Base-by-base conservation (phyloP, 225 moss, liverwort and hornwort genomes). In the Pseudoscleropodium purum region DNA sequence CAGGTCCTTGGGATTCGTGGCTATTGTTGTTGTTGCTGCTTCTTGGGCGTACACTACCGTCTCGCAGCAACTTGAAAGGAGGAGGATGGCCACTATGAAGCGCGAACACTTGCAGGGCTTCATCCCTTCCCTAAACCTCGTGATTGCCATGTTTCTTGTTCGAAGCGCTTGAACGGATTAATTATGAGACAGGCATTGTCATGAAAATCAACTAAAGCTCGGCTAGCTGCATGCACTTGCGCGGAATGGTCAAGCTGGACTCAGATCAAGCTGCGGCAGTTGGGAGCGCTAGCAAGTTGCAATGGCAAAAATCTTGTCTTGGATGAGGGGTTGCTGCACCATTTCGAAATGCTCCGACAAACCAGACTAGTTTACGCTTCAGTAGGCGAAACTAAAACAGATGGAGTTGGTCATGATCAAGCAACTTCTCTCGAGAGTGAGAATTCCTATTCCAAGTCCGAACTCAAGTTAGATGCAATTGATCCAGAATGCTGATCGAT, bases 1-100 rank as follows among this genome's bases (percentile, higher is more conserved):
- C n/a, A 89, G 39, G 51, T 94, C 94, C 31, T 31, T 59, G 7
- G 93, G 89, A 33, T 94, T 69, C 3, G 94, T 94, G 60, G 61
- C 51, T 33, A 51, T 36, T 5, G 80, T 31, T 9, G 80, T 31
- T 9, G 79, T 43, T 19, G 59, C 31, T 27, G 19, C 37, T 27
- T 54, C 69, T 26, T 87, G 20, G 11, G 86, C 69, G 12, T 54
- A 54, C 37, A 41, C 90, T 6, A 34, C 63, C 15, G 9, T 18
- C 74, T 74, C 84, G 33, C 67, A 57, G 16, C 41, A 21, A 51
- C 6, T 26, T 4, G 54, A 68, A 25, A 83, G 49, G 66, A 65
- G 36, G 65, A 66, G 26, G 25, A 66, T 82, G 37, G 34, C 72
- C 43, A 80, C 20, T 1, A 88, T 10, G 59, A 83, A 52, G 59